Base-by-base conservation (phyloP, 495 filamentous ascomycete species). In the Bacidia gigantensis region DNA sequence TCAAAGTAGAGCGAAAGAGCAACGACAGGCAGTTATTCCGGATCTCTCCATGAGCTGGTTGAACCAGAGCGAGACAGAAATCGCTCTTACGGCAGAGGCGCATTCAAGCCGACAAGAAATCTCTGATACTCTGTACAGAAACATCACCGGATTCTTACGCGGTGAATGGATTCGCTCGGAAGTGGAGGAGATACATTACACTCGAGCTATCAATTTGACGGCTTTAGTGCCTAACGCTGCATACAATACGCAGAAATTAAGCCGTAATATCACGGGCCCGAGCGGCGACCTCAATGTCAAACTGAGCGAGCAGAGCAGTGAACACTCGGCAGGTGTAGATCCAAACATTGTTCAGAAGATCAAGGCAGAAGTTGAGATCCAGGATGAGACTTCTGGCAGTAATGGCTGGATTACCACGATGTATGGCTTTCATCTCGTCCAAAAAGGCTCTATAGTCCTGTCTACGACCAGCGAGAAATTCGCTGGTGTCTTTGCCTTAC, bases 391-490 rank as follows among this genome's bases (percentile, higher is more conserved):
- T 14, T 80, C 75, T 44, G 77, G 70, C 65, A 78, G 83, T 24
- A 78, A 78, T 62, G 83, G 78, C 57, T 86, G 82, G 77, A 80
- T 86, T 51, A 72, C 93, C 63, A 74, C 74, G 22, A 65, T 95
- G 38, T 78, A 84, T 59, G 92, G 92, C 18, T 75, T 92, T 3
- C 89, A 96, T 69, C 90, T 86, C 69, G 80, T 82, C 23, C 70
- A 76, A 23, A 74, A 79, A 44, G 92, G 92, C 2, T 73, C 76
- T 3, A 81, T 93, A 40, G 65, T 96, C 14, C 64, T 96, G 49
- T 85, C 81, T 7, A 96, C 92, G 0, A 87, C 89, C 11, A 93
- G 86, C 60, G 85, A 94, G 63, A 95, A 93, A 68, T 96, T 89
- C 62, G 75, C 81, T 20, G 92, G 92, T 35, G 78, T 96, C 26